phyloP scores from a whole-genome alignment of 192 early-diverging fungal species.

The Phlyctochytrium arcticum region DNA sequence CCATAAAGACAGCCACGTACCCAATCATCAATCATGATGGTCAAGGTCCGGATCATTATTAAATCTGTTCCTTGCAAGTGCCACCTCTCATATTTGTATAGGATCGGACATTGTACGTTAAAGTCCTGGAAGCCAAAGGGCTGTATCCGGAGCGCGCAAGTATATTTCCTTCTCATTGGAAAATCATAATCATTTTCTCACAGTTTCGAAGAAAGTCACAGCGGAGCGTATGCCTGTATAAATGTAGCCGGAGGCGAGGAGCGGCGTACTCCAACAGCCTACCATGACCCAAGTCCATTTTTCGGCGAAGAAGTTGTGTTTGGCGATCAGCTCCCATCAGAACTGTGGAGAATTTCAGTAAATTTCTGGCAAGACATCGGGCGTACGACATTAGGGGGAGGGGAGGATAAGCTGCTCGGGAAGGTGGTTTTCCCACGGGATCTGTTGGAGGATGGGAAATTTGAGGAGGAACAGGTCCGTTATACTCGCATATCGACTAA shows the following conservation, averaged over 20 bases:
- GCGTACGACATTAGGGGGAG: no score
- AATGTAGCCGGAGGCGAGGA: slow-evolving; percentile 20
- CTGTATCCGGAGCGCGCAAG: slow-evolving; percentile 18
- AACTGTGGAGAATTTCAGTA: slow-evolving; percentile 3
- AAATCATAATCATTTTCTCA: neutral
- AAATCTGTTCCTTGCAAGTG: no score
- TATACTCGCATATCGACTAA: neutral
- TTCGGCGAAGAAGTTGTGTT: slow-evolving; percentile 25
- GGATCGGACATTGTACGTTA: slow-evolving; percentile 11
- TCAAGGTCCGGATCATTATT: no score
- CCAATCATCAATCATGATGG: no score
- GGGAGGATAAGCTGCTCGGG: slow-evolving; percentile 20
- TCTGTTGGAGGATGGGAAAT: slow-evolving; percentile 20
- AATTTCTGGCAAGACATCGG: slow-evolving; percentile 13
- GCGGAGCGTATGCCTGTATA: slow-evolving; percentile 12
- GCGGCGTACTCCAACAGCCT: slow-evolving; percentile 20
- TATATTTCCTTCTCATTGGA: neutral
- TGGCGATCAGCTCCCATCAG: slow-evolving; percentile 17
- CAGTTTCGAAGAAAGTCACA: neutral
- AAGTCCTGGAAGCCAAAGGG: slow-evolving; percentile 19
- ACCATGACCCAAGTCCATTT: slow-evolving; percentile 10
- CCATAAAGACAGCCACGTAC: no score
- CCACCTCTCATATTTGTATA: neutral
- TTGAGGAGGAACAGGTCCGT: slow-evolving; percentile 27
- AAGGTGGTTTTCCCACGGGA: slow-evolving; percentile 20